These are phyloP conservation scores for Blastosporella zonata DNA, from an alignment of 1,284 basidiomycete genomes.

Conservation along the genomic window DNA sequence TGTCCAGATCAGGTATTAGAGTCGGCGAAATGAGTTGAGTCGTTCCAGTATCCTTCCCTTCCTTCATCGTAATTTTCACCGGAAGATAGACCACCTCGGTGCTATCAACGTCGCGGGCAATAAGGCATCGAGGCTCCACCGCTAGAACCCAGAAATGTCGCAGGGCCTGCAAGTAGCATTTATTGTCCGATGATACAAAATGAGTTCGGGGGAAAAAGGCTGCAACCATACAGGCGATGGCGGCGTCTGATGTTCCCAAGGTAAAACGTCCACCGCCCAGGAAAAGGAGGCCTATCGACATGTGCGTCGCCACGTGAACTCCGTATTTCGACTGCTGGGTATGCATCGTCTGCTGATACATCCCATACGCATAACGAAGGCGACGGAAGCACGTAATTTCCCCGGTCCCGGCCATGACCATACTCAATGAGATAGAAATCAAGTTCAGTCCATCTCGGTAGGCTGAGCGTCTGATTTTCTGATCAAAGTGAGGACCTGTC, in stretches of 20 bases:
- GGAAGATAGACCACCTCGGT: constrained; percentile 89
- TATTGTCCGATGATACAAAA: constrained; percentile 79
- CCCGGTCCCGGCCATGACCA: constrained; percentile 96
- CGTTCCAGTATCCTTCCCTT: constrained; percentile 54
- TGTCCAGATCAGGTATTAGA: constrained; percentile 84
- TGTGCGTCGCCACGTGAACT: constrained; percentile 87
- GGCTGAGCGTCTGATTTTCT: constrained; percentile 80
- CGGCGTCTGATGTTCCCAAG: constrained; percentile 87
- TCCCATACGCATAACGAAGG: constrained; percentile 90
- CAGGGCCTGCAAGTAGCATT: constrained; percentile 88
- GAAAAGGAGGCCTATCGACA: constrained; percentile 91
- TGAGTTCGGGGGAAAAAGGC: constrained; percentile 92
- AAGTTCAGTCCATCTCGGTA: constrained; percentile 88
- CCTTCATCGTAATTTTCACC: constrained; percentile 78
- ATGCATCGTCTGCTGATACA: constrained; percentile 77
- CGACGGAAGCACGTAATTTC: constrained; percentile 88
- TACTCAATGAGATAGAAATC: constrained; percentile 80
- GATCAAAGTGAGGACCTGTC: constrained; percentile 75
- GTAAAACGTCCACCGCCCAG: constrained; percentile 93
- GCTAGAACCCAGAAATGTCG: constrained; percentile 96
- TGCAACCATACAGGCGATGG: constrained; percentile 86
- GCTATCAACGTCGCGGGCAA: constrained; percentile 89
- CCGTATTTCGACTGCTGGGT: constrained; percentile 84
- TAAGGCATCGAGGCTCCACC: constrained; percentile 88
- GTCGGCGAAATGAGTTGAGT: constrained; percentile 88